Evolutionary conservation across 139 green algal genomes (phyloP).

Genomic region (Diplosphaera chodatii): DNA sequence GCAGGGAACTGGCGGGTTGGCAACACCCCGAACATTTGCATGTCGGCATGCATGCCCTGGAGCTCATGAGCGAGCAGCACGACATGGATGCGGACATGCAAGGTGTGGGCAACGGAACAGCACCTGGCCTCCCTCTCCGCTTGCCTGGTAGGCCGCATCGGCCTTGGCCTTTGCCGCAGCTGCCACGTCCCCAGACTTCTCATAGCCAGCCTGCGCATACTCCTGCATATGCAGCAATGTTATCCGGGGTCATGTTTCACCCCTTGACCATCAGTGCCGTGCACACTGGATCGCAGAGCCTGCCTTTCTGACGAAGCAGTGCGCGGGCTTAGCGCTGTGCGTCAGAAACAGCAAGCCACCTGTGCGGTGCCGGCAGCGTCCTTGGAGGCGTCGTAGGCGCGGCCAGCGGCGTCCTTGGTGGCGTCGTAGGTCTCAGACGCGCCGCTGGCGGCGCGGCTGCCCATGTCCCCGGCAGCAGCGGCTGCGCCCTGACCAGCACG

Average conservation of each 20-base stretch:
- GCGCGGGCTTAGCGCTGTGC: too few species aligned
- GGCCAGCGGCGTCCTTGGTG: background rate
- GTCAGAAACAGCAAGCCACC: too few species aligned
- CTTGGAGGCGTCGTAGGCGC: background rate
- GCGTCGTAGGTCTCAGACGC: background rate
- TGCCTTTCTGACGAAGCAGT: too few species aligned
- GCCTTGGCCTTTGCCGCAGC: background rate
- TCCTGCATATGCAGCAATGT: too few species aligned
- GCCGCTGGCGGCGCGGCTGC: background rate
- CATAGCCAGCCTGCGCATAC: background rate
- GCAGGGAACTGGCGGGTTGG: too few species aligned
- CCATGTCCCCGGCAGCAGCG: background rate
- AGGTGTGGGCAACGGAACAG: too few species aligned
- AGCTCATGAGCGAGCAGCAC: too few species aligned
- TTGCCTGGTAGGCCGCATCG: background rate
- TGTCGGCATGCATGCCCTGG: too few species aligned
- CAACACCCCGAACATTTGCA: too few species aligned
- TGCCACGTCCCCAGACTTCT: background rate
- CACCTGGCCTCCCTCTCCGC: background rate
- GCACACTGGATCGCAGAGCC: too few species aligned
- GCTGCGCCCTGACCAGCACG: background rate
- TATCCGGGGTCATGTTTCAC: too few species aligned
- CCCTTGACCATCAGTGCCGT: too few species aligned
- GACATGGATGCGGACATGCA: background rate
- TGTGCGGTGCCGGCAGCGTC: background rate